phyloP scores from a whole-genome alignment of 2,329 filamentous ascomycete genomes.

The Phyllosticta citribraziliensis region DNA sequence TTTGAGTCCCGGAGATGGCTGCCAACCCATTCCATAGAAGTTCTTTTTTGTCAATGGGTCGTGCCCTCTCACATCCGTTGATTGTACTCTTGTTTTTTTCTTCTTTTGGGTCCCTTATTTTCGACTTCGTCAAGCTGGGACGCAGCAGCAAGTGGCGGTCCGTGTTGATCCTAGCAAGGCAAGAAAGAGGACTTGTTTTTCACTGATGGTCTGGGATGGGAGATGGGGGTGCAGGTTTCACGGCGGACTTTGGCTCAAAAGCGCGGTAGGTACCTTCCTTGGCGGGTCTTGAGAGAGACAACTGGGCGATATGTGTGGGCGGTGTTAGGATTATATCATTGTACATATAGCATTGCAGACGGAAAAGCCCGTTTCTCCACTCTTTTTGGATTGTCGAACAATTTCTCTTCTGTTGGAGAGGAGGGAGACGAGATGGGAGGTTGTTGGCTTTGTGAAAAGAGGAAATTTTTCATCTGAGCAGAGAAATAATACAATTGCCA shows the following conservation, averaged over 20 bases:
- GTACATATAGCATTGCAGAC: slow-evolving; percentile 10
- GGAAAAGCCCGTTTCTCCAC: slow-evolving; percentile 1
- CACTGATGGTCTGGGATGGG: not conserved
- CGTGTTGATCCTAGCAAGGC: not conserved
- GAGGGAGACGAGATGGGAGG: not conserved
- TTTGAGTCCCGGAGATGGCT: not conserved
- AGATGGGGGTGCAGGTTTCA: not conserved
- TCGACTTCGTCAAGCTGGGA: too few species aligned
- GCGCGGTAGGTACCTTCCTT: slow-evolving; percentile 1
- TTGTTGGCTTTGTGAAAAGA: not conserved
- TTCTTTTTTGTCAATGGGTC: not conserved
- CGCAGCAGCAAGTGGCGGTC: too few species aligned
- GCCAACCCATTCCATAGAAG: not conserved
- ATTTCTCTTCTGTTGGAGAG: not conserved
- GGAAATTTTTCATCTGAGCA: slow-evolving; percentile 1
- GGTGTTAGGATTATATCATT: slow-evolving; percentile 3
- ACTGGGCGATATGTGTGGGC: not conserved
- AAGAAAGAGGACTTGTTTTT: not conserved
- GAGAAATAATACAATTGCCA: not conserved
- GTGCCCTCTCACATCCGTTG: not conserved
- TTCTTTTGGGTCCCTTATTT: not conserved
- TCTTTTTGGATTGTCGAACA: not conserved
- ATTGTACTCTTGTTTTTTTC: not conserved
- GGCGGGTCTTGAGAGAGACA: not conserved
- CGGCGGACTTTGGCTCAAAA: not conserved